phyloP scores from a whole-genome alignment of 192 early-diverging fungal genomes.

The Spizellomyces punctatus region DNA sequence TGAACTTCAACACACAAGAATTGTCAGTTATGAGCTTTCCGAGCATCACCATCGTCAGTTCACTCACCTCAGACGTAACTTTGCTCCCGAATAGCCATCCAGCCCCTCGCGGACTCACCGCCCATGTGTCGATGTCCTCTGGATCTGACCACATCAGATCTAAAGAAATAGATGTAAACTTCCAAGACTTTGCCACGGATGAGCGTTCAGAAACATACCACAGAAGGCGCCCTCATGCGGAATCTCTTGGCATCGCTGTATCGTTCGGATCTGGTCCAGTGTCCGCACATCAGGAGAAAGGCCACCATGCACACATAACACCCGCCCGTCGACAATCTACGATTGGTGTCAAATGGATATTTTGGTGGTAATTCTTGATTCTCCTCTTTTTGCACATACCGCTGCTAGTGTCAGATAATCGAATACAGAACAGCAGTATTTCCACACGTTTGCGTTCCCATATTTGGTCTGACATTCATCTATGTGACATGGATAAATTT shows the following conservation, averaged over 20 bases:
- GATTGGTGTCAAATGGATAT: slow-evolving; percentile 5
- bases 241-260: slow-evolving; percentile 92
- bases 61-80: slow-evolving; percentile 83
- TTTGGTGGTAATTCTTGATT: neutral
- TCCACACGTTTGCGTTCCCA: slow-evolving; percentile 95
- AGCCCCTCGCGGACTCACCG: slow-evolving; percentile 86
- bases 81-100: slow-evolving; percentile 96
- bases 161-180: slow-evolving; percentile 28
- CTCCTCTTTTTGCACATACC: slow-evolving; percentile 51
- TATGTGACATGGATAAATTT: slow-evolving; percentile 27
- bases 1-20: slow-evolving; percentile 63
- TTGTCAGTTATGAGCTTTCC: neutral
- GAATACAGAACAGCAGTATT: slow-evolving; percentile 92
- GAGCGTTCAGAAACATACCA: slow-evolving; percentile 36
- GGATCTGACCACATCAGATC: slow-evolving; percentile 98
- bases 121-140: slow-evolving; percentile 92
- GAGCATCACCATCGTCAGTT: neutral
- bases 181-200: neutral
- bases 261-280: slow-evolving; percentile 92
- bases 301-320: slow-evolving; percentile 92
- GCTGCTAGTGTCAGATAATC: slow-evolving; percentile 90
- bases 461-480: slow-evolving; percentile 95
- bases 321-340: slow-evolving; percentile 91
- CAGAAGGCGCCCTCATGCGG: slow-evolving; percentile 95
- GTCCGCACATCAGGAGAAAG: slow-evolving; percentile 92